A percentile compares a stretch with the other conserved stretches of the same genome.
phyloP scores from a whole-genome alignment of 2,329 filamentous ascomycete genomes.

The Cladophialophora yegresii region DNA sequence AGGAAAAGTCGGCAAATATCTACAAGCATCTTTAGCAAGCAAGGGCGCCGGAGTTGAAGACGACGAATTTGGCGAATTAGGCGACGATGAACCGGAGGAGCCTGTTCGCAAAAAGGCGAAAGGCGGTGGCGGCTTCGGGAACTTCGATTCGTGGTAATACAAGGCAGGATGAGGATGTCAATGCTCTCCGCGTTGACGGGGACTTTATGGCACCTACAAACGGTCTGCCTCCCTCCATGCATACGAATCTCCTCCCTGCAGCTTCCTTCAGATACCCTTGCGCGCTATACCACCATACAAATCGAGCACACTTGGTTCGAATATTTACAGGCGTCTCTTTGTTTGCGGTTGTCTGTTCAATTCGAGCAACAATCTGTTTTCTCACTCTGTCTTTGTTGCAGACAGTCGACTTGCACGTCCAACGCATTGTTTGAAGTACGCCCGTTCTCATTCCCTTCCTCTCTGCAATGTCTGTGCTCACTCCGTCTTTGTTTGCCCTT shows the following conservation, averaged over 20 bases:
- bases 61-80: conserved; percentile 63
- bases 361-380: neutral
- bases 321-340: neutral
- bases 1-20: conserved; percentile 74
- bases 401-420: neutral
- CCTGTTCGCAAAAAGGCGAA: conserved; percentile 80
- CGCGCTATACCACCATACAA: neutral
- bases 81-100: conserved; percentile 66
- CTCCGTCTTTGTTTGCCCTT: conserved; percentile 3
- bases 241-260: neutral
- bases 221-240: neutral
- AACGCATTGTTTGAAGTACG: neutral
- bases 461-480: neutral
- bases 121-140: conserved; percentile 74
- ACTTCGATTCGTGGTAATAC: conserved; percentile 83
- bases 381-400: neutral
- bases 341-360: neutral
- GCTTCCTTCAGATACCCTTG: neutral
- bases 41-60: conserved; percentile 43
- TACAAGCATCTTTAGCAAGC: conserved; percentile 56
- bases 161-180: neutral
- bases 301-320: neutral
- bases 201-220: neutral
- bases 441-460: neutral
- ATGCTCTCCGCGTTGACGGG: neutral